A percentile compares a stretch with the other conserved stretches of the same genome.
Evolutionary conservation across 176 grass and related monocot species (phyloP).

Genomic region (Metroxylon sagu): DNA sequence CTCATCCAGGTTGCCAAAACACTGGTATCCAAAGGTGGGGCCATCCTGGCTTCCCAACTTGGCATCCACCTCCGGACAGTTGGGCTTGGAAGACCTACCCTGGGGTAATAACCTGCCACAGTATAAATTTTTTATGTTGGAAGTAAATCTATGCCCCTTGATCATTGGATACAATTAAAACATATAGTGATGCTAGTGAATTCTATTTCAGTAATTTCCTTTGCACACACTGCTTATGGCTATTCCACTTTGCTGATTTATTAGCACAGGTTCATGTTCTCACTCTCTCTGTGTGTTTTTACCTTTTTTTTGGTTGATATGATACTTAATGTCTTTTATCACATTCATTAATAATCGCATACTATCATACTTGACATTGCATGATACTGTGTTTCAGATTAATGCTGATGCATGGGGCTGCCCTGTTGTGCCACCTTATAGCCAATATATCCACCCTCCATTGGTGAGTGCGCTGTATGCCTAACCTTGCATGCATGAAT

Average conservation of each 20-base stretch:
- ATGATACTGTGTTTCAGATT: constrained; percentile 13
- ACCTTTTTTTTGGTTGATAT: no score
- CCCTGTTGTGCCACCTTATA: constrained; percentile 24
- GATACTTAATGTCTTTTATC: no score
- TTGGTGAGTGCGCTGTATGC: constrained; percentile 12
- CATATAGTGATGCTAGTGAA: no score
- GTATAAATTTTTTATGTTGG: no score
- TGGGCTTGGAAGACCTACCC: constrained; percentile 29
- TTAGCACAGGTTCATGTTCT: no score
- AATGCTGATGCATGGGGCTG: constrained; percentile 39
- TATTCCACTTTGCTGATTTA: no score
- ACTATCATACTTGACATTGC: neutral
- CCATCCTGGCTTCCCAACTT: constrained; percentile 17
- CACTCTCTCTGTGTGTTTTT: no score
- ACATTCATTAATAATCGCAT: no score
- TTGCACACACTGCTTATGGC: no score
- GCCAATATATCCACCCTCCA: constrained; percentile 3
- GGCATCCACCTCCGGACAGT: constrained; percentile 30
- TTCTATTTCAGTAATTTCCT: no score
- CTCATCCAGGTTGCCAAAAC: constrained; percentile 15
- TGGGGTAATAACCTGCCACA: constrained; percentile 1
- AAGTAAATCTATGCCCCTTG: no score
- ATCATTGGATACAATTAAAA: no score
- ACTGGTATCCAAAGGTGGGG: constrained; percentile 11
- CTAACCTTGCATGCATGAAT: neutral